phyloP scores from a whole-genome alignment of 177 flowering plant species.

The Vitis hybrid region DNA sequence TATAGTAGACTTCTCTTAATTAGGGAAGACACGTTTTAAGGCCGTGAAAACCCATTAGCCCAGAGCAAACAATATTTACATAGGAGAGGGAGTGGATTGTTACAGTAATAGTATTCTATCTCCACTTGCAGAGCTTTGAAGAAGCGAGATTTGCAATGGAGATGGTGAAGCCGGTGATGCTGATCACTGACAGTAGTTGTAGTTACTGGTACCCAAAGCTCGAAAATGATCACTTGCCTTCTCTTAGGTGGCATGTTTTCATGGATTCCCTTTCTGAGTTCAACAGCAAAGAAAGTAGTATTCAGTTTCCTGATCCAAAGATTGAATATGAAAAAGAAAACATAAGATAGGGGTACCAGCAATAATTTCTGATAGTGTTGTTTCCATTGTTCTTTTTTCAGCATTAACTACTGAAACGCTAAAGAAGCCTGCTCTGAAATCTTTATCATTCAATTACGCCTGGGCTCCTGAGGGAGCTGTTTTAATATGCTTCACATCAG shows the following conservation, averaged over 20 bases:
- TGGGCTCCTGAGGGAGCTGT: constrained; percentile 72
- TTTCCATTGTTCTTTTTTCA: constrained; percentile 10
- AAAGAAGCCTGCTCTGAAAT: constrained; percentile 14
- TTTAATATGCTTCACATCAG: constrained; percentile 94
- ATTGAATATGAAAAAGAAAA: neutral
- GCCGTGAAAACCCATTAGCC: too few relatives aligned
- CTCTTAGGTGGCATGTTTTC: constrained; percentile 55
- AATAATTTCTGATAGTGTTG: neutral
- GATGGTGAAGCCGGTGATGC: constrained; percentile 54
- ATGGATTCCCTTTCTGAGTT: constrained; percentile 33
- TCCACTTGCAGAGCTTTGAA: constrained; percentile 58
- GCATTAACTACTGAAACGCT: constrained; percentile 42
- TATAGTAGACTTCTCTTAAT: too few relatives aligned
- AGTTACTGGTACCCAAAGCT: constrained; percentile 44
- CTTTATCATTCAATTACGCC: constrained; percentile 27
- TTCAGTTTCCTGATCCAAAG: constrained; percentile 6
- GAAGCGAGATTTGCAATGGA: constrained; percentile 68
- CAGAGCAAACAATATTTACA: too few relatives aligned
- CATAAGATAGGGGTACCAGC: neutral
- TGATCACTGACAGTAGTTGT: constrained; percentile 63
- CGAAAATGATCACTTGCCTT: constrained; percentile 24
- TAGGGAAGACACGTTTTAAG: too few relatives aligned
- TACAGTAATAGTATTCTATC: neutral
- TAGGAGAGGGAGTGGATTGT: too few relatives aligned
- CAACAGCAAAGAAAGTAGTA: constrained; percentile 20